Evolutionary conservation across 768 basidiomycete species (phyloP), one percentile per base, ranked within the genome.

Genomic region (Pilatotrama ljubarskyi): DNA sequence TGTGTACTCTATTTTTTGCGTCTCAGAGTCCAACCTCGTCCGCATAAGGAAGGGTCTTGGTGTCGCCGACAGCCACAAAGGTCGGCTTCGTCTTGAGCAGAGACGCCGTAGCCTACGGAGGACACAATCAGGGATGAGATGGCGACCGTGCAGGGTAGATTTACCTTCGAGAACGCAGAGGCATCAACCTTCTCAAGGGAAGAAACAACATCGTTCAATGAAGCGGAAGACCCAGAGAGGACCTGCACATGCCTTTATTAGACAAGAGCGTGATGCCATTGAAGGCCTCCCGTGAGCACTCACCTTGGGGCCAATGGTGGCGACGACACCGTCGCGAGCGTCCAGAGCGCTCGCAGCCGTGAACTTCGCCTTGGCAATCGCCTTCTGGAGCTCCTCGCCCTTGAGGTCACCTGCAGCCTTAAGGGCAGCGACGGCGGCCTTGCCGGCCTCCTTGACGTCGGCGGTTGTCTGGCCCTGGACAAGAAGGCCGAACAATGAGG

Each of bases 321-420:
- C 75, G 26, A 89, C 72, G 29, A 91, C 69, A 18, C 91, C 90
- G 9, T 86, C 85, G 57, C 91, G 78, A 56, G 78, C 79, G 62
- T 99, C 96, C 26, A 82, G 66, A 48, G 81, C 77, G 57, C 76
- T 79, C 2, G 95, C 95, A 65, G 88, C 84, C 50, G 82, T 76
- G 70, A 98, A 95, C 75, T 90, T 95, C 63, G 96, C 93, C 73
- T 93, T 93, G 11, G 91, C 87, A 37, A 93, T 76, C 15, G 96
- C 95, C 61, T 81, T 80, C 79, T 87, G 88, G 60, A 96, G 73
- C 42, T 87, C 88, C 63, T 95, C 84, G 59, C 89, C 68, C 37
- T 69, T 72, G 17, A 76, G 72, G 51, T 76, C 62, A 10, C 75
- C 73, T 0, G 78, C 76, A 5, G 73, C 77, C 76, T 85, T 83